Evolutionary conservation across 306 rosid species (phyloP).

Genomic region (Vigna nakashimae): DNA sequence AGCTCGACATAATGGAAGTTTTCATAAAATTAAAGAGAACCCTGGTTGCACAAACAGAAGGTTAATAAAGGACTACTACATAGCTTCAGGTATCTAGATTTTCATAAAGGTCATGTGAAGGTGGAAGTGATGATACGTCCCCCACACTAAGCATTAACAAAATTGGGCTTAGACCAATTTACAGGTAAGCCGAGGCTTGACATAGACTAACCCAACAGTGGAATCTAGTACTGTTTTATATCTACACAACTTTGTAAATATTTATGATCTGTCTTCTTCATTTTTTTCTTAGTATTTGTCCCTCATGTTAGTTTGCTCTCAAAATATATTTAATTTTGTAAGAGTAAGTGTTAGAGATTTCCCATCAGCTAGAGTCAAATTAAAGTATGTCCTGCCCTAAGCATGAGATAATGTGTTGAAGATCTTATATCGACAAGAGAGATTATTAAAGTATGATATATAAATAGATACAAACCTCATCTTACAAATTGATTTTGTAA

Average conservation of each 20-base stretch:
- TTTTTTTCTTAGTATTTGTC: neutral
- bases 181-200: neutral
- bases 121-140: slow-evolving; percentile 18
- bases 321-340: neutral
- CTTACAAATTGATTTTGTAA: too few relatives aligned
- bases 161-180: slow-evolving; percentile 22
- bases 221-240: neutral
- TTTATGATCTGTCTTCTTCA: neutral
- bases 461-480: too few relatives aligned
- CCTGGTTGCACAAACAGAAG: neutral
- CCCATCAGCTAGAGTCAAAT: too few relatives aligned
- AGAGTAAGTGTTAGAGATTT: neutral
- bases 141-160: neutral
- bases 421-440: too few relatives aligned
- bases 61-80: slow-evolving; percentile 2
- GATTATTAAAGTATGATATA: too few relatives aligned
- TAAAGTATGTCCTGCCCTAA: too few relatives aligned
- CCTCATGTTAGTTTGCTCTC: neutral
- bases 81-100: neutral
- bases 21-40: neutral
- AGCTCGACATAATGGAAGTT: slow-evolving; percentile 5
- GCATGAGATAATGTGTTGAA: too few relatives aligned
- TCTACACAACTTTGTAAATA: neutral
- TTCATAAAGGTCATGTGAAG: neutral
- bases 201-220: neutral